Percentiles rank a stretch among this genome's conserved stretches.
Conservation (phyloP, 148 eudicot species). For the Selenicereus undatus region DNA sequence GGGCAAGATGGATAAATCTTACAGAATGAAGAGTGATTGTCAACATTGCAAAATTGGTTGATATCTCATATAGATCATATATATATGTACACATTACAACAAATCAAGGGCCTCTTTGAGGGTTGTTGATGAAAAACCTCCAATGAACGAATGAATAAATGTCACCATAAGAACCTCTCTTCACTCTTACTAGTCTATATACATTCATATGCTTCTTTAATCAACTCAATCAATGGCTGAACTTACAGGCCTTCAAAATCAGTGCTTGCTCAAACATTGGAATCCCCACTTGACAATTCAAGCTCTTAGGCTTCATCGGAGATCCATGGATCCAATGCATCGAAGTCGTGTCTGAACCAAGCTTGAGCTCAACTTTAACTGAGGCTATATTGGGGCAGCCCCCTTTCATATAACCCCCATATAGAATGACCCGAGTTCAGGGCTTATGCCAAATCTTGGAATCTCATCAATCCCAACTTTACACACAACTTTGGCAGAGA, state of each 20-base stretch:
- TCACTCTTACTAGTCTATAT: neutral
- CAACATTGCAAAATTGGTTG: no score
- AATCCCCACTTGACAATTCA: no score
- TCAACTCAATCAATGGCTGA: no score
- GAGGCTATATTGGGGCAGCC: neutral
- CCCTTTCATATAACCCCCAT: neutral
- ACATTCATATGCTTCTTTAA: no score
- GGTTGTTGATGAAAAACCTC: neutral
- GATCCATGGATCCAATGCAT: neutral
- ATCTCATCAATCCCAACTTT: neutral
- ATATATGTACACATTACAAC: neutral
- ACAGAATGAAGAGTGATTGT: no score
- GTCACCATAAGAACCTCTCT: neutral
- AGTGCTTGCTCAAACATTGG: no score
- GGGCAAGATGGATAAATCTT: no score
- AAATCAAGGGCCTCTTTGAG: neutral
- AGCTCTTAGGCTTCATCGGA: no score
- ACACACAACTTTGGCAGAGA: conserved; percentile 22
- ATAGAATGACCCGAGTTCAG: neutral
- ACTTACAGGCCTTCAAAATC: no score
- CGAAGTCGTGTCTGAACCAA: neutral
- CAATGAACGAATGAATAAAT: neutral
- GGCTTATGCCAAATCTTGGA: neutral
- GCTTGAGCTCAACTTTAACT: neutral
- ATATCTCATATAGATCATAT: neutral